Conservation (phyloP, 108 stramenopile species). For the Schizochytrium sp. region DNA sequence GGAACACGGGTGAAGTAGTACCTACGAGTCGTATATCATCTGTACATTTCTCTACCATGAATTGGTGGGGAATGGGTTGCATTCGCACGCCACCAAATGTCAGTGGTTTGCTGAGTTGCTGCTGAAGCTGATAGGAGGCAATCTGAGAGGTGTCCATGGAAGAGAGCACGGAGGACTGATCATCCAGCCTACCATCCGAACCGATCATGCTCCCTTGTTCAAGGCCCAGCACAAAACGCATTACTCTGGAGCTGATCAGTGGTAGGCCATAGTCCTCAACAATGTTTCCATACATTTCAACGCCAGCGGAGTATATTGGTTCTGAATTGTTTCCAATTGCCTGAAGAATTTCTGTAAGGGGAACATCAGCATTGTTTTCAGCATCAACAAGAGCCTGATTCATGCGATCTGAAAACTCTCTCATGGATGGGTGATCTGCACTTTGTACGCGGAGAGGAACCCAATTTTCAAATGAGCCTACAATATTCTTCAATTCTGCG, state of each 20-base stretch:
- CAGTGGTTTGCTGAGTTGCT: slow-evolving; percentile 30
- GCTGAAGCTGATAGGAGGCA: not conserved
- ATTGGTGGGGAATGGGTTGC: not conserved
- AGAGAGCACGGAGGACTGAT: not conserved
- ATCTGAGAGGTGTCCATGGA: not conserved
- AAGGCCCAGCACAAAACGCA: slow-evolving; percentile 44
- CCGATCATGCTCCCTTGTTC: not conserved
- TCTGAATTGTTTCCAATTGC: not conserved
- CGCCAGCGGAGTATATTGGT: slow-evolving; percentile 2
- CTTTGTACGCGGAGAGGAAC: slow-evolving; percentile 21
- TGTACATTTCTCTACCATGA: not conserved
- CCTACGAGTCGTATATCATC: slow-evolving; percentile 40
- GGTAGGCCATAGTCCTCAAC: slow-evolving; percentile 44
- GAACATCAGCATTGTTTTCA: slow-evolving; percentile 4
- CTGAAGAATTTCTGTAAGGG: not conserved
- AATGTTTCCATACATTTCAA: slow-evolving; percentile 44
- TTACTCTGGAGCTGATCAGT: slow-evolving; percentile 28
- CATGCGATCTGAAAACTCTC: slow-evolving; percentile 11
- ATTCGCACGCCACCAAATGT: slow-evolving; percentile 16
- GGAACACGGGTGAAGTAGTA: slow-evolving; percentile 39
- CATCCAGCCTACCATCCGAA: not conserved
- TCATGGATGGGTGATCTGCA: slow-evolving; percentile 32
- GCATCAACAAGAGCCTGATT: not conserved
- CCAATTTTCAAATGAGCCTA: slow-evolving; percentile 30
- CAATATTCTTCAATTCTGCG: slow-evolving; percentile 41